These are phyloP conservation scores for Backusella psychrophila DNA, from an alignment of 192 early-diverging fungal genomes.

Conservation along the genomic window DNA sequence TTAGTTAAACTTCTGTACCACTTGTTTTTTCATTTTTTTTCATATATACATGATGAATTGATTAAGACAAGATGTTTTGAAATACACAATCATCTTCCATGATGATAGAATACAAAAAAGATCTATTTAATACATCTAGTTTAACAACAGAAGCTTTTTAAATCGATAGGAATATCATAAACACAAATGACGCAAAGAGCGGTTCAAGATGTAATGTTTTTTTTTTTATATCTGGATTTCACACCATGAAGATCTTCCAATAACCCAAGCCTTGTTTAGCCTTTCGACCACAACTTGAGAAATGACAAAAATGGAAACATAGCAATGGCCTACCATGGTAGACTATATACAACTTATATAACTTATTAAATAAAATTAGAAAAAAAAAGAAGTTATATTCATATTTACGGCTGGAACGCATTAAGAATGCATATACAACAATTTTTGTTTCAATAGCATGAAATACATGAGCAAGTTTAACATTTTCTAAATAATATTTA, in stretches of 20 bases:
- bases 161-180: not conserved
- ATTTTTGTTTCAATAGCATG: not conserved
- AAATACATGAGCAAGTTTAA: not conserved
- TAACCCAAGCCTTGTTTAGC: not conserved
- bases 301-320: not conserved
- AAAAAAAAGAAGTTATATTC: not conserved
- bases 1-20: not conserved
- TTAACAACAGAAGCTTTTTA: not conserved
- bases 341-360: not conserved
- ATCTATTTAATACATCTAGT: not conserved
- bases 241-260: not conserved
- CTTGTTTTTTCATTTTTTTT: not conserved
- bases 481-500: conserved; percentile 5
- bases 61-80: not conserved
- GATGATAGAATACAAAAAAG: not conserved
- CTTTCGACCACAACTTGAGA: not conserved
- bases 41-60: too few relatives aligned
- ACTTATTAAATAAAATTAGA: not conserved
- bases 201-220: not conserved
- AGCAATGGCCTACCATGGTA: not conserved
- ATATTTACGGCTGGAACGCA: not conserved
- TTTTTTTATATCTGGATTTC: not conserved
- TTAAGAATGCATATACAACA: not conserved
- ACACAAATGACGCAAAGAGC: not conserved
- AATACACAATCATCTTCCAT: not conserved